Evolutionary conservation across 805 yeast genomes (phyloP).

Genomic region (Saccharomycopsis babjevae): DNA sequence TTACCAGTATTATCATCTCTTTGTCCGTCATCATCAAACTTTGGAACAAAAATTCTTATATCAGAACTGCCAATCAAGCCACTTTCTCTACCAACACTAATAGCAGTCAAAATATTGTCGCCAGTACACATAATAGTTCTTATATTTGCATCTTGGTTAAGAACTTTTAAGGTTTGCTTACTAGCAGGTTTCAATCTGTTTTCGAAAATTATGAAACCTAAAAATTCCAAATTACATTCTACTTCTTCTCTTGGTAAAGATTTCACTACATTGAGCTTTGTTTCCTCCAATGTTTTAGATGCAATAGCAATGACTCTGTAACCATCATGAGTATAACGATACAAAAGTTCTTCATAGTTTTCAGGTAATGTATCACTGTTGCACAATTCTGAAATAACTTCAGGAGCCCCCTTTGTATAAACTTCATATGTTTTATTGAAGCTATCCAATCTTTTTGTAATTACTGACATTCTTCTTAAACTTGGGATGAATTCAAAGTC

Average conservation of each 20-base stretch:
- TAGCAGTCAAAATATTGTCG: slow-evolving; percentile 88
- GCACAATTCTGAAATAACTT: slow-evolving; percentile 76
- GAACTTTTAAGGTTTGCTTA: slow-evolving; percentile 43
- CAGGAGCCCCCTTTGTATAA: slow-evolving; percentile 95
- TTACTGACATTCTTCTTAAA: slow-evolving; percentile 83
- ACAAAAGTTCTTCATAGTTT: slow-evolving; percentile 62
- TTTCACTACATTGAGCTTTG: slow-evolving; percentile 25
- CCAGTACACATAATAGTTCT: slow-evolving; percentile 97
- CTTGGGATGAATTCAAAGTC: slow-evolving; percentile 77
- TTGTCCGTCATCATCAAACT: slow-evolving; percentile 17
- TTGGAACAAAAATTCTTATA: slow-evolving; percentile 51
- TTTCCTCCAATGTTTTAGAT: slow-evolving; percentile 36
- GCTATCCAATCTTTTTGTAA: slow-evolving; percentile 40
- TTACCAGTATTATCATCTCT: slow-evolving; percentile 22
- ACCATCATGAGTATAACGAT: slow-evolving; percentile 86
- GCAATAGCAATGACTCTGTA: slow-evolving; percentile 95
- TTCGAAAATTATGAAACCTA: slow-evolving; percentile 89
- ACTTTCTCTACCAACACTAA: slow-evolving; percentile 86
- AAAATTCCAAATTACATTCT: slow-evolving; percentile 60
- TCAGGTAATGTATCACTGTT: slow-evolving; percentile 58
- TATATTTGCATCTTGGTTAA: slow-evolving; percentile 52
- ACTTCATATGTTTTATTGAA: slow-evolving; percentile 31
- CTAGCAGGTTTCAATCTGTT: slow-evolving; percentile 76
- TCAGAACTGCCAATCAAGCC: slow-evolving; percentile 40
- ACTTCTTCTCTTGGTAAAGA: slow-evolving; percentile 43